These are phyloP conservation scores for Chaetomium cochliodes DNA, from an alignment of 495 filamentous ascomycete genomes.

Conservation along the genomic window DNA sequence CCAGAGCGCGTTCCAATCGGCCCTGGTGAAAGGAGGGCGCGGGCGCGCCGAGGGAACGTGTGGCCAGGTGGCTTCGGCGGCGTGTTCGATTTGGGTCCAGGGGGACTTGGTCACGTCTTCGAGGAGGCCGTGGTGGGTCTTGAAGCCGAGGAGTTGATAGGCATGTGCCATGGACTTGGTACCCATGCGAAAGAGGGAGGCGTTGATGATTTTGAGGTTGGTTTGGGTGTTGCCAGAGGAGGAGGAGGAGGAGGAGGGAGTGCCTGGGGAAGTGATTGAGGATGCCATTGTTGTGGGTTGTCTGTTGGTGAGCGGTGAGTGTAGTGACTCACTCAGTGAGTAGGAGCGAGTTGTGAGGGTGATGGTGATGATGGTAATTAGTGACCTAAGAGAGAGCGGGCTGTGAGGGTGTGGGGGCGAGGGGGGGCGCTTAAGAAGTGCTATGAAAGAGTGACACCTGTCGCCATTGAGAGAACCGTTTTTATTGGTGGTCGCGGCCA, in stretches of 20 bases:
- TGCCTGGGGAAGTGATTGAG: not conserved
- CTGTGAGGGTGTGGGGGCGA: too few species aligned
- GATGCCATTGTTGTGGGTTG: not conserved
- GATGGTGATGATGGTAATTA: too few species aligned
- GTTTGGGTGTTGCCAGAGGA: too few species aligned
- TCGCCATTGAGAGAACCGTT: too few species aligned
- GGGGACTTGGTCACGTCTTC: slow-evolving; percentile 8
- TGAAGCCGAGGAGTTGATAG: slow-evolving; percentile 27
- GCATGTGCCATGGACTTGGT: slow-evolving; percentile 29
- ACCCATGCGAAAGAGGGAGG: slow-evolving; percentile 24
- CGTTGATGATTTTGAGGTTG: slow-evolving; percentile 17
- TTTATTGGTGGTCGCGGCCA: too few species aligned
- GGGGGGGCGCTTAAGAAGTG: too few species aligned
- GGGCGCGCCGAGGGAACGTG: slow-evolving; percentile 9
- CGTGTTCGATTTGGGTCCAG: slow-evolving; percentile 26
- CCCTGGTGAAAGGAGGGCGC: slow-evolving; percentile 19
- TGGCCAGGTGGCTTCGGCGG: slow-evolving; percentile 33
- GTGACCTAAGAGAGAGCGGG: too few species aligned
- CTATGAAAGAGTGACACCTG: too few species aligned
- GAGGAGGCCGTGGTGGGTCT: slow-evolving; percentile 27
- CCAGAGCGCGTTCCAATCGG: slow-evolving; percentile 47
- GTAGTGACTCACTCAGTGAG: too few species aligned
- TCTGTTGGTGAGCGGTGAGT: not conserved
- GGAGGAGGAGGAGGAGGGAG: too few species aligned
- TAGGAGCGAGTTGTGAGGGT: too few species aligned